A percentile compares a stretch with the other conserved stretches of the same genome.
phyloP scores from a whole-genome alignment of 108 stramenopile species.

The Phaeodactylum tricornutum region DNA sequence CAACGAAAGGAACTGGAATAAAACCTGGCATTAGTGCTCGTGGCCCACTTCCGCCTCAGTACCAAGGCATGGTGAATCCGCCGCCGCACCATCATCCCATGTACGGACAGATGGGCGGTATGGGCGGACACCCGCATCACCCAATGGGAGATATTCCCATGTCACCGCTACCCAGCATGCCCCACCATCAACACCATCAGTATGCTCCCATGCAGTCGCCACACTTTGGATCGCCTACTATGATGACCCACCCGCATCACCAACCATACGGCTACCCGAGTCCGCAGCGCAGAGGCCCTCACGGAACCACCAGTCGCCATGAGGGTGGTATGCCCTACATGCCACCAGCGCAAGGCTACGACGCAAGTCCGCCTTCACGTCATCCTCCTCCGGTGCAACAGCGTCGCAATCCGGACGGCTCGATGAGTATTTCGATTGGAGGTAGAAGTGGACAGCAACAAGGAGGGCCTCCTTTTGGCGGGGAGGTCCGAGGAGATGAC shows the following conservation, averaged over 20 bases:
- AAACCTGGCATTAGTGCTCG: constrained; percentile 20
- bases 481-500: background rate
- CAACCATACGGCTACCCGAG: constrained; percentile 1
- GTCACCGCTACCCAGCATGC: constrained; percentile 39
- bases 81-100: constrained; percentile 12
- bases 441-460: background rate
- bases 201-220: constrained; percentile 19
- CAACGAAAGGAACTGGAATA: constrained; percentile 34
- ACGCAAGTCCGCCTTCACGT: constrained; percentile 9
- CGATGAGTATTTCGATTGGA: constrained; percentile 42
- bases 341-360: constrained; percentile 21
- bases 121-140: background rate
- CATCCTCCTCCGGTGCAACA: constrained; percentile 26
- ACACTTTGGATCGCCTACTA: constrained; percentile 33
- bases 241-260: constrained; percentile 27
- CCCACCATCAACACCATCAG: constrained; percentile 24
- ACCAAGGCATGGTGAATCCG: constrained; percentile 6
- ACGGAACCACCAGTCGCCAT: constrained; percentile 11
- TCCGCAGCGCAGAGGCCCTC: constrained; percentile 18
- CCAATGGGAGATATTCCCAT: constrained; percentile 29
- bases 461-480: background rate
- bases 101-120: constrained; percentile 4
- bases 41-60: constrained; percentile 17
- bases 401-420: constrained; percentile 45
- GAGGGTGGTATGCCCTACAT: constrained; percentile 23